A percentile compares a stretch with the other conserved stretches of the same genome.
phyloP scores from a whole-genome alignment of 345 rosid species.

The Syzygium grande region DNA sequence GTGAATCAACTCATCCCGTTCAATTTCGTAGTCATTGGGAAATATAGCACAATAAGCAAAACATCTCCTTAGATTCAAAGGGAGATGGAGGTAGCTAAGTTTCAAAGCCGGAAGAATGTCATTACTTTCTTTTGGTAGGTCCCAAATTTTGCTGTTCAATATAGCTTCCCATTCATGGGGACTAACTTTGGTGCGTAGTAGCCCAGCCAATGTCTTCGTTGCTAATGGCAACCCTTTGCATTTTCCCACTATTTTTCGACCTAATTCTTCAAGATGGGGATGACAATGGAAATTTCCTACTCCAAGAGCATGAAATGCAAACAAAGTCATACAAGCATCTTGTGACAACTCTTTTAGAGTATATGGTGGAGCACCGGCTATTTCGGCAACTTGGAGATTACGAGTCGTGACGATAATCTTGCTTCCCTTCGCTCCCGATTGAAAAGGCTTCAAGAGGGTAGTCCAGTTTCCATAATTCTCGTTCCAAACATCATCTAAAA shows the following conservation, averaged over 20 bases:
- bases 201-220: background rate
- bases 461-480: background rate
- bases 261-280: accelerated
- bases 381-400: accelerated
- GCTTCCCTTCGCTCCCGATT: background rate
- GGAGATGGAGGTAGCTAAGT: background rate
- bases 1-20: background rate
- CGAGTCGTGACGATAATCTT: background rate
- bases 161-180: background rate
- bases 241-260: background rate
- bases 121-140: background rate
- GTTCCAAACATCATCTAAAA: background rate
- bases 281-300: accelerated
- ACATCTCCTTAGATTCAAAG: background rate
- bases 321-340: background rate
- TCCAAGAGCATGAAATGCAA: background rate
- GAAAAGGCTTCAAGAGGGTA: background rate
- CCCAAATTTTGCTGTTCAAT: background rate
- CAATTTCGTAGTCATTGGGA: background rate
- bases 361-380: accelerated
- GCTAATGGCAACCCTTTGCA: background rate
- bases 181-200: accelerated
- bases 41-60: background rate
- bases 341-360: accelerated
- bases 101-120: accelerated